A percentile compares a stretch with the other conserved stretches of the same genome.
Conservation (phyloP, 2,329 filamentous ascomycete species). For the Aschersonia sp. region DNA sequence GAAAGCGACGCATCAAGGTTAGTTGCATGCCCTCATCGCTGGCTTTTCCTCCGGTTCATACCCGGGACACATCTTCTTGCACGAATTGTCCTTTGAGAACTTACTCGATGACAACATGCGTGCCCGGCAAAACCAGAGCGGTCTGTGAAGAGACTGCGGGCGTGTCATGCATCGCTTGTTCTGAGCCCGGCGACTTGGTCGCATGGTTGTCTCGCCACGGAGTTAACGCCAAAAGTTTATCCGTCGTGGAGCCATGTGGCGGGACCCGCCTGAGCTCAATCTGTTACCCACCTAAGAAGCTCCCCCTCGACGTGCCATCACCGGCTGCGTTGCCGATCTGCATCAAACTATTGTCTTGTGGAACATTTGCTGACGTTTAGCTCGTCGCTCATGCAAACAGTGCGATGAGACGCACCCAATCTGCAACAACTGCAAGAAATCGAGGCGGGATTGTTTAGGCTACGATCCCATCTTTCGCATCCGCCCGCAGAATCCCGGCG, state of each 20-base stretch:
- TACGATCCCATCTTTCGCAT: slow-evolving; percentile 76
- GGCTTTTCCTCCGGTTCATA: slow-evolving; percentile 3
- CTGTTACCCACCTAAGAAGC: not conserved
- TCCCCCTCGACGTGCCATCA: not conserved
- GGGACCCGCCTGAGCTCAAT: not conserved
- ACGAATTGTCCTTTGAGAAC: too few species aligned
- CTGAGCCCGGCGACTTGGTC: too few species aligned
- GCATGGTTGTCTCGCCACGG: not conserved
- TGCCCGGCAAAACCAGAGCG: not conserved
- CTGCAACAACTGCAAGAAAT: slow-evolving; percentile 83
- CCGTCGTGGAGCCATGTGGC: not conserved
- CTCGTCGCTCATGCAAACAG: slow-evolving; percentile 27
- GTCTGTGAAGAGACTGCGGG: too few species aligned
- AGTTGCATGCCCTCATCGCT: slow-evolving; percentile 14
- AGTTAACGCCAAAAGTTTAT: slow-evolving; percentile 2
- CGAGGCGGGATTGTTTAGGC: slow-evolving; percentile 71
- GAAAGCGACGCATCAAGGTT: slow-evolving; percentile 49
- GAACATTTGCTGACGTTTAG: slow-evolving; percentile 4
- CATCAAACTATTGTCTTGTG: not conserved
- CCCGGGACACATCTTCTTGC: too few species aligned
- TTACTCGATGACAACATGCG: not conserved
- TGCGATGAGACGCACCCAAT: slow-evolving; percentile 92
- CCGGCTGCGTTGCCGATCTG: not conserved
- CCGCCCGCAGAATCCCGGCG: slow-evolving; percentile 42
- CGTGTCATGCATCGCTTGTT: too few species aligned